Conservation (phyloP, 208 protist genomes). For the Trypanosoma cruzi region DNA sequence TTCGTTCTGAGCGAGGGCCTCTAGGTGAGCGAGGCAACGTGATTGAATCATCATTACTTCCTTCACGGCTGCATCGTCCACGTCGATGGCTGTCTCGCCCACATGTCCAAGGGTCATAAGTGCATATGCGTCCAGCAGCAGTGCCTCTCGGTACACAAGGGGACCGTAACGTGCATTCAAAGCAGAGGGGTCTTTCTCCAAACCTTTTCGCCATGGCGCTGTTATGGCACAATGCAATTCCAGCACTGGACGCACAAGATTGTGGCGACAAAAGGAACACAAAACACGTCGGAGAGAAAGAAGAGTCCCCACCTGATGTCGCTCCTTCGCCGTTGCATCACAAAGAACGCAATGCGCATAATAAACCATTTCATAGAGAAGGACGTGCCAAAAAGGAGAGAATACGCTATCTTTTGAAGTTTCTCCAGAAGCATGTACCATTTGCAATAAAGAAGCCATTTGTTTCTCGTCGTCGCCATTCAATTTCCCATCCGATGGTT, state of each 20-base stretch:
- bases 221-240: conserved; percentile 37
- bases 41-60: conserved; percentile 28
- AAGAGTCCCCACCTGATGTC: conserved; percentile 39
- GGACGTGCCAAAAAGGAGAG: conserved; percentile 25
- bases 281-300: conserved; percentile 65
- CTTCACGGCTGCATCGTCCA: conserved; percentile 20
- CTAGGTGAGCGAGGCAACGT: conserved; percentile 30
- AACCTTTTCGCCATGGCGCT: neutral
- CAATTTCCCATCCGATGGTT: too few species aligned
- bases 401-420: conserved; percentile 1
- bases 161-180: neutral
- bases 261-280: conserved; percentile 54
- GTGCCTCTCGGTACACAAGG: conserved; percentile 60
- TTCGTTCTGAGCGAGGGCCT: conserved; percentile 18
- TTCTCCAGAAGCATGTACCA: neutral
- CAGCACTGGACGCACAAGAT: conserved; percentile 54
- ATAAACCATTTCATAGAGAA: conserved; percentile 25
- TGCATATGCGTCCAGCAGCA: conserved; percentile 74
- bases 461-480: neutral
- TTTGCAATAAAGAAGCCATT: conserved; percentile 2
- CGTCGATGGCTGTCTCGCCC: conserved; percentile 55
- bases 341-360: conserved; percentile 17
- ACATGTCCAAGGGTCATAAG: conserved; percentile 77
- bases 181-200: neutral
- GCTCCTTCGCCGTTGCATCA: conserved; percentile 1